Evolutionary conservation across 495 filamentous ascomycete genomes (phyloP), one percentile per base, ranked within the genome.

Genomic region (Echria macrotheca): DNA sequence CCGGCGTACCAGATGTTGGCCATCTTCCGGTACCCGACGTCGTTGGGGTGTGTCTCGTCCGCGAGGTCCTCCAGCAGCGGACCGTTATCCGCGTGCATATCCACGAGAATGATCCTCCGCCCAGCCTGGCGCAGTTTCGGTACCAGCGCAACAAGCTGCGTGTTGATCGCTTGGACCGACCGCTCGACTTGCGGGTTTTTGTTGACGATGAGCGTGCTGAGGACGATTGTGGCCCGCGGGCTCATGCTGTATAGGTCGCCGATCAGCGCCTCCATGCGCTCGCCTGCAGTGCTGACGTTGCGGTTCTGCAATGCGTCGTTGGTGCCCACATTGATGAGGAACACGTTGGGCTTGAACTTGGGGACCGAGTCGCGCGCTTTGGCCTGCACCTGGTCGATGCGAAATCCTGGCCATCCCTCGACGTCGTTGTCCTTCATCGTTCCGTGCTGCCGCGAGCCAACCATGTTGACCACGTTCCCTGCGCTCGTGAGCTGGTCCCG

Each of bases 11-110:
- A 82, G 0, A 81, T 61, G 1, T 67, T 54, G 8, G 77, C 74
- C 78, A 82, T 80, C 55, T 72, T 69, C 49, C 56, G 50, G 39
- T 81, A 80, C 8, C 77, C 78, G 0, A 17, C 46, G 32, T 76
- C 71, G 12, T 58, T 72, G 0, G 78, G 78, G 41, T 81, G 78
- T 0, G 65, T 76, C 4, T 60, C 65, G 50, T 80, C 77, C 0
- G 58, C 60, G 26, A 80, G 37, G 42, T 78, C 70, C 5, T 37
- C 44, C 5, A 31, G 1, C 9, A 24, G 32, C 21, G 75, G 66
- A 6, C 61, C 40, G 40, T 24, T 63, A 0, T 45, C 35, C 9
- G 44, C 56, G 17, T 66, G 58, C 72, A 79, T 77, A 8, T 81
- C 77, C 1, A 70, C 77, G 12, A 79, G 48, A 6, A 75, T 61